Conservation (phyloP, 148 eudicot species). For the Heliamphora exappendiculata region DNA sequence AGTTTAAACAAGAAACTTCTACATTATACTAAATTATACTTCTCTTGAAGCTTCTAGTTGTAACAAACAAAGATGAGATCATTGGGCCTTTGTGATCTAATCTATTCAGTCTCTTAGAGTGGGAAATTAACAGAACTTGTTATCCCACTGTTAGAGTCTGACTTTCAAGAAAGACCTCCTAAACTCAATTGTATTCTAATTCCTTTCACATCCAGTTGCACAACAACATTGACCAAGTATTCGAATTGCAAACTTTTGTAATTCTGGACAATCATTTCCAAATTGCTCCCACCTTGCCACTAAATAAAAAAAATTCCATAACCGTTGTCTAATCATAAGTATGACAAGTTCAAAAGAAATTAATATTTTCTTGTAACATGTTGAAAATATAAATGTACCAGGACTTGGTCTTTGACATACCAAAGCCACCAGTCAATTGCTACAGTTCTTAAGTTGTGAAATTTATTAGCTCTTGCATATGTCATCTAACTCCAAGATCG, state of each 20-base stretch:
- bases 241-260: not conserved
- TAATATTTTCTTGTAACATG: too few species aligned
- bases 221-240: not conserved
- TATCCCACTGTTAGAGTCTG: too few species aligned
- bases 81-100: not conserved
- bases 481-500: not conserved
- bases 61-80: not conserved
- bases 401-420: not conserved
- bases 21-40: not conserved
- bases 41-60: not conserved
- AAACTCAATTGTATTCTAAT: not conserved
- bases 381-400: too few species aligned
- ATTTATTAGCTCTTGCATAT: not conserved
- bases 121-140: too few species aligned
- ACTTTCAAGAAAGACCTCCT: too few species aligned
- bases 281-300: not conserved
- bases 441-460: not conserved
- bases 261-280: not conserved
- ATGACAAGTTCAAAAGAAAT: not conserved
- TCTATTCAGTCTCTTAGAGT: not conserved
- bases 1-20: not conserved
- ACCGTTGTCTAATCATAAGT: too few species aligned
- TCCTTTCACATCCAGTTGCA: not conserved
- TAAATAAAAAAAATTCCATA: too few species aligned
- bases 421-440: not conserved